Base-by-base conservation (phyloP, 2,329 filamentous ascomycete species). In the Falciphora oryzae region DNA sequence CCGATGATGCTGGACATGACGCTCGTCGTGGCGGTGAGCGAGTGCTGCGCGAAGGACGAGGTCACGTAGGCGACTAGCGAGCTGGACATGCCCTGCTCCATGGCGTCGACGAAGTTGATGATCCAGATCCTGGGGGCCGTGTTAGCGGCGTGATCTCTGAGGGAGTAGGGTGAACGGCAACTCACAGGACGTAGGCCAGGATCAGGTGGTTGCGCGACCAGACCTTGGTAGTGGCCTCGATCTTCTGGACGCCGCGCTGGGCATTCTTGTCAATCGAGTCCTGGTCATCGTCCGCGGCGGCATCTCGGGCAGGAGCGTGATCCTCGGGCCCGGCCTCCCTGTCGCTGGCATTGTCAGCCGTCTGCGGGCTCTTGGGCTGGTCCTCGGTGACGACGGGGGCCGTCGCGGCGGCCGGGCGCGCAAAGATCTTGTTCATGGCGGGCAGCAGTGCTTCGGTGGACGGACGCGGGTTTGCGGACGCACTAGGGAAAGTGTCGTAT, bases 151-250 rank as follows among this genome's bases (percentile, higher is more conserved):
- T 6, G 29, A 6, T 6, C 29, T 29, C 29, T 29, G 29, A 29
- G 29, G 29, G 29, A 29, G 29, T 29, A 29, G 29, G 29, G 10
- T 10, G 31, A 32, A 32, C 31, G 29, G 31, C 32, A 25, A 74
- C 79, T 70, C 71, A 81, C 80, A 80, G 71, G 53, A 71, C 61
- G 65, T 82, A 82, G 53, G 80, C 78, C 1, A 73, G 27, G n/a
- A 78, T 74, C 18, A 83, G 73, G 62, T 80, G 73, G 38, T 68
- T 68, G 59, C 65, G 76, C 0, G 75, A 73, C 79, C 80, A 81
- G 50, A 79, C 77, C 58, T 76, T 78, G 32, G 81, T 78, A 11
- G 77, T 76, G 18, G 80, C 81, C 69, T 82, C 78, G n/a, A 82
- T 76, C 63, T 78, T 78, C 65, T 78, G 76, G 25, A 83, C 79